Conservation (phyloP, 805 yeast genomes). For the Wickerhamiella allomyrinae region DNA sequence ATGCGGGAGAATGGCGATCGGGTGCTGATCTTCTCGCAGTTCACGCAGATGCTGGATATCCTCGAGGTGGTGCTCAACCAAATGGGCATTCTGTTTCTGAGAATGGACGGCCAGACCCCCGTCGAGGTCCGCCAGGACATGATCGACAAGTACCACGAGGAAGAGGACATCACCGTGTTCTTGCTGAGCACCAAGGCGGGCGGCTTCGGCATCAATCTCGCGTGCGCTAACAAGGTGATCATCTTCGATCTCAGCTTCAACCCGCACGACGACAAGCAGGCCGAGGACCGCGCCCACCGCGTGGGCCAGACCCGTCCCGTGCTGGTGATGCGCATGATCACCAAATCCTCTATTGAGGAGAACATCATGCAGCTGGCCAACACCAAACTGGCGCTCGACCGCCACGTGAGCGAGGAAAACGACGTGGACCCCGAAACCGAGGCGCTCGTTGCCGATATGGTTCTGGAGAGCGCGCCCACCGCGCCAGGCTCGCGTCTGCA, state of each 20-base stretch:
- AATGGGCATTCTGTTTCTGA: constrained; percentile 51
- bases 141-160: constrained; percentile 79
- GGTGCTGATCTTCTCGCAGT: constrained; percentile 73
- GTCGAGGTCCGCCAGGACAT: constrained; percentile 87
- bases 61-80: constrained; percentile 60
- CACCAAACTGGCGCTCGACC: constrained; percentile 78
- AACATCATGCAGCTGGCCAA: constrained; percentile 75
- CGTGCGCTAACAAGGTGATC: constrained; percentile 85
- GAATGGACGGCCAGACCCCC: constrained; percentile 87
- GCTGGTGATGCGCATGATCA: constrained; percentile 57
- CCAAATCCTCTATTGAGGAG: constrained; percentile 72
- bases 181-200: constrained; percentile 92
- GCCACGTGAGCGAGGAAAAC: constrained; percentile 27
- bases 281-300: constrained; percentile 96
- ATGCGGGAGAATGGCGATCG: constrained; percentile 47
- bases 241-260: constrained; percentile 90
- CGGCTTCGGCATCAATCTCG: constrained; percentile 94
- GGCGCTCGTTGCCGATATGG: constrained; percentile 26
- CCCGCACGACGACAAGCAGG: constrained; percentile 97
- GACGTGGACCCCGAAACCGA: constrained; percentile 26
- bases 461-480: constrained; percentile 16
- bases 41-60: constrained; percentile 84
- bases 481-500: constrained; percentile 1
- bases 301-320: constrained; percentile 89
- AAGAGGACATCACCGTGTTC: constrained; percentile 68